Percentiles rank a stretch among this genome's conserved stretches.
Conservation (phyloP, 2,329 filamentous ascomycete genomes). For the Blastomyces emzantsi region DNA sequence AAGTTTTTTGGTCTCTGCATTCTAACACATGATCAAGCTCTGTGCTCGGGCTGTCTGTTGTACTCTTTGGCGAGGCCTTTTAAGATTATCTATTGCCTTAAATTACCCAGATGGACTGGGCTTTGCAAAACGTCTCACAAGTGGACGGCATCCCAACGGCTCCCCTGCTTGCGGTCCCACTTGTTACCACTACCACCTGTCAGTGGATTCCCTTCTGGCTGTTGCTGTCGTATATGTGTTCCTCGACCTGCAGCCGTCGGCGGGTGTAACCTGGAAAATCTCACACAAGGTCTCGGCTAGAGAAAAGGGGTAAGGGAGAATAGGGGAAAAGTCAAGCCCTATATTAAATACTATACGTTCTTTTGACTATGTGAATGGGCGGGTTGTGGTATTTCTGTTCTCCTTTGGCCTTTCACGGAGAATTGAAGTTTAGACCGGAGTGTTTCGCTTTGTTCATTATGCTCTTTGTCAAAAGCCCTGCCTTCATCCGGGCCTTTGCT, state of each 20-base stretch:
- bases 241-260: slow-evolving; percentile 4
- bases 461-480: not conserved
- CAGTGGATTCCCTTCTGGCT: not conserved
- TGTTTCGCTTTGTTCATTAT: not conserved
- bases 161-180: slow-evolving; percentile 2
- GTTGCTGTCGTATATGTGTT: not conserved
- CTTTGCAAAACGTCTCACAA: not conserved
- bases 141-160: not conserved
- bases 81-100: not conserved
- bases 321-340: not conserved
- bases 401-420: not conserved
- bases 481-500: not conserved
- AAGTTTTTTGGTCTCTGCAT: not conserved
- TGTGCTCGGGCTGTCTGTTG: not conserved
- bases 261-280: slow-evolving; percentile 4
- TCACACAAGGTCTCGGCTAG: not conserved
- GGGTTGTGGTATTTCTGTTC: not conserved
- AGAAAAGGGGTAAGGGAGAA: not conserved
- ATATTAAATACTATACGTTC: not conserved
- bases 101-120: not conserved
- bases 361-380: not conserved
- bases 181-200: not conserved
- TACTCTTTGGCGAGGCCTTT: not conserved
- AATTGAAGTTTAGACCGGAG: not conserved
- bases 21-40: slow-evolving; percentile 1